Evolutionary conservation across 2,329 filamentous ascomycete genomes (phyloP).

Genomic region (Trichoderma semiorbis): DNA sequence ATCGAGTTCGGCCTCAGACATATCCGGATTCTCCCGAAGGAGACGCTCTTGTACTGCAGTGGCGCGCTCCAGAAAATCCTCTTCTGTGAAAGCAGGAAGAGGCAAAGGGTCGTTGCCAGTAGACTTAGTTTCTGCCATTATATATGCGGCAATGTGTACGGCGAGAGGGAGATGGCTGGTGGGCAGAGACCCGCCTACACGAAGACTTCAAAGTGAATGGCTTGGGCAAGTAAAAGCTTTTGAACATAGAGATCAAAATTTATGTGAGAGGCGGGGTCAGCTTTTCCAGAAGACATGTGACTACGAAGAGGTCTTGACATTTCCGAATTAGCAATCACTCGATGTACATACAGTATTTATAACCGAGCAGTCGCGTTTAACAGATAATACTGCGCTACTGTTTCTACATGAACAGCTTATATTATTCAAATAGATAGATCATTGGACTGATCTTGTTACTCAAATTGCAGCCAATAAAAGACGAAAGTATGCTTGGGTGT

Average conservation of each 20-base stretch:
- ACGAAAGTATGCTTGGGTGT: neutral
- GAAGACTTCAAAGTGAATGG: neutral
- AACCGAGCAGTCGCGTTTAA: neutral
- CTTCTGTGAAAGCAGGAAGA: neutral
- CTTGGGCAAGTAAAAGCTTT: neutral
- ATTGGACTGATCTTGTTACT: rapidly evolving
- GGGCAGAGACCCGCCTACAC: neutral
- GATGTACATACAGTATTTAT: neutral
- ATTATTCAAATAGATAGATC: neutral
- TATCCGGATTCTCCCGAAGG: neutral
- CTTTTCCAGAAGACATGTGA: neutral
- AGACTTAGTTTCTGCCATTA: neutral
- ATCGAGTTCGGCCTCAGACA: neutral
- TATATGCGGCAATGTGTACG: neutral
- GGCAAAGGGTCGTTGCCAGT: neutral
- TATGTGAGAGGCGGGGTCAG: neutral
- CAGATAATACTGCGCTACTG: neutral
- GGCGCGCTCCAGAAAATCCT: neutral
- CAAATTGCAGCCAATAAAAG: neutral
- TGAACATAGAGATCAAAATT: neutral
- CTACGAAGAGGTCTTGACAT: neutral
- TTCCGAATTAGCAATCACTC: neutral
- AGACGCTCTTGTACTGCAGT: neutral
- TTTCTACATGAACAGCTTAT: neutral
- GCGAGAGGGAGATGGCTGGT: neutral